These are phyloP conservation scores for Cynara cardunculus DNA, from an alignment of 129 eudicot species.

Conservation along the genomic window DNA sequence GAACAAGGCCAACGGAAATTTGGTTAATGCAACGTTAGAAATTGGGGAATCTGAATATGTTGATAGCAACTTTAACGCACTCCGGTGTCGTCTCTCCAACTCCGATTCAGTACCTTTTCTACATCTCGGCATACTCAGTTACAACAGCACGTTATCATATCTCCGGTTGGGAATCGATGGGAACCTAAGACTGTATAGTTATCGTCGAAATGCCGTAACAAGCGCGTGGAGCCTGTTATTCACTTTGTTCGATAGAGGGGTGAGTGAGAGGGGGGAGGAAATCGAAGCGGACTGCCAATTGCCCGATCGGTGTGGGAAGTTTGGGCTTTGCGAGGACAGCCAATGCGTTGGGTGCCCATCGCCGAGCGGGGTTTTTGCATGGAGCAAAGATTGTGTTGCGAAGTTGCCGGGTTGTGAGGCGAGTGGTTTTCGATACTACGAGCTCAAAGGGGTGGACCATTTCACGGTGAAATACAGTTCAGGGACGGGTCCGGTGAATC, in stretches of 20 bases:
- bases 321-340: constrained; percentile 47
- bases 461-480: constrained; percentile 30
- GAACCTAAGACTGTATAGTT: constrained; percentile 39
- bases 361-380: constrained; percentile 37
- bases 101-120: neutral
- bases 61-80: constrained; percentile 1
- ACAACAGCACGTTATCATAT: constrained; percentile 40
- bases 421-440: constrained; percentile 34
- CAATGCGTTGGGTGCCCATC: constrained; percentile 55
- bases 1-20: neutral
- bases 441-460: constrained; percentile 56
- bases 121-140: constrained; percentile 6
- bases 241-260: constrained; percentile 29
- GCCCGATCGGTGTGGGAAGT: constrained; percentile 45
- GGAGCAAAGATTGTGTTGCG: constrained; percentile 43
- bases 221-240: constrained; percentile 38
- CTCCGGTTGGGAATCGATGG: constrained; percentile 60
- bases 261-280: neutral
- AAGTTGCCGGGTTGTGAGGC: constrained; percentile 24
- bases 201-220: constrained; percentile 12
- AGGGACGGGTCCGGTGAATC: constrained; percentile 35
- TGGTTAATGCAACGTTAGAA: constrained; percentile 6
- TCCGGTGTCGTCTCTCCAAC: neutral
- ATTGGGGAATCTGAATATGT: constrained; percentile 12
- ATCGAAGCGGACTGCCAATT: constrained; percentile 37